Percentiles rank a stretch among this genome's conserved stretches.
These are phyloP conservation scores for Chondrostereum purpureum DNA, from an alignment of 1,284 basidiomycete genomes.

Conservation along the genomic window DNA sequence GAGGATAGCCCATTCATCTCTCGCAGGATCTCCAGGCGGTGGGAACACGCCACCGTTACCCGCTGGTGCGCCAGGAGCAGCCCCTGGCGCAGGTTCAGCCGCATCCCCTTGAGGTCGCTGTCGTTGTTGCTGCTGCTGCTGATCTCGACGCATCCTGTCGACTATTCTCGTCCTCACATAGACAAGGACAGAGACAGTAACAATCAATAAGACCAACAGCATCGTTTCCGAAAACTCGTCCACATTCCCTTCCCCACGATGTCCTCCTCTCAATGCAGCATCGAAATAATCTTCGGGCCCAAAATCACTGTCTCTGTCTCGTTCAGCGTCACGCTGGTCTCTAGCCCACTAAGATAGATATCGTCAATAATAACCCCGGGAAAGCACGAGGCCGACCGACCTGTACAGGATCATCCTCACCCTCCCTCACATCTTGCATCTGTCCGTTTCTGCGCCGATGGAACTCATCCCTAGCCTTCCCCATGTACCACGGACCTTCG, in stretches of 20 bases:
- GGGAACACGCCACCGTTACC: slow-evolving; percentile 49
- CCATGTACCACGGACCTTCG: slow-evolving; percentile 67
- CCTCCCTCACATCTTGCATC: slow-evolving; percentile 27
- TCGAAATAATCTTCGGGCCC: slow-evolving; percentile 80
- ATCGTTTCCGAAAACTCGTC: slow-evolving; percentile 72
- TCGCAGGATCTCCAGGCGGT: slow-evolving; percentile 53
- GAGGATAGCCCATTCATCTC: slow-evolving; percentile 60
- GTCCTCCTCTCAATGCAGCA: slow-evolving; percentile 49
- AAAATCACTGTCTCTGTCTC: slow-evolving; percentile 65
- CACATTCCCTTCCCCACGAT: slow-evolving; percentile 49
- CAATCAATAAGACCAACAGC: slow-evolving; percentile 58
- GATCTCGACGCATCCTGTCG: slow-evolving; percentile 56
- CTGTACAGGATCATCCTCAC: slow-evolving; percentile 68
- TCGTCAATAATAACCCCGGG: not conserved
- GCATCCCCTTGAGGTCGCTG: slow-evolving; percentile 25
- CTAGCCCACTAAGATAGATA: slow-evolving; percentile 61
- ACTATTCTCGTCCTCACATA: slow-evolving; percentile 69
- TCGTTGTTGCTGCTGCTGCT: slow-evolving; percentile 32
- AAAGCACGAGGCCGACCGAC: slow-evolving; percentile 24
- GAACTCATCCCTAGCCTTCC: slow-evolving; percentile 72
- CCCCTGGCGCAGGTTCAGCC: not conserved
- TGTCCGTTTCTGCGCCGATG: slow-evolving; percentile 44
- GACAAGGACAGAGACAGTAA: slow-evolving; percentile 59
- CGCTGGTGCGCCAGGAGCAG: slow-evolving; percentile 7
- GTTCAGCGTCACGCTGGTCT: slow-evolving; percentile 62